Base-by-base conservation (phyloP, 768 basidiomycete species). In the Mycena epipterygia region DNA sequence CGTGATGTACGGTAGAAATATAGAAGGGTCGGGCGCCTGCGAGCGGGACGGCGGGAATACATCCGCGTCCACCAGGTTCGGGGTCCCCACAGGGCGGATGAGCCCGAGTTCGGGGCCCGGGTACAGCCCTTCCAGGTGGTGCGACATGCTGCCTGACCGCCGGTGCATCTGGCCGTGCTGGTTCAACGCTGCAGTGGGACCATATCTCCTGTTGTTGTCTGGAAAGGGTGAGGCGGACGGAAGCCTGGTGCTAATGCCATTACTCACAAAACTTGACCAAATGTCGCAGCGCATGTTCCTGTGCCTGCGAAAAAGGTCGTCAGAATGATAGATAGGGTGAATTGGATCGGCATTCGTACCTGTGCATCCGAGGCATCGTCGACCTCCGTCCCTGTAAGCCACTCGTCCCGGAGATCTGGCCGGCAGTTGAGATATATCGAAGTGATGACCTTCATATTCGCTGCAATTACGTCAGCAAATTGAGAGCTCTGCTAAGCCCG, bases 361-460 rank as follows among this genome's bases (percentile, higher is more conserved):
- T 95, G 90, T 33, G 97, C 96, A 76, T 97, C 97, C n/a, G 91
- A 85, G 60, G 92, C 93, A 72, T 95, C 94, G 72, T 99, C 97
- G 13, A 95, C 91, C 79, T 99, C 97, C 17, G 91, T 91, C 0
- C 95, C 95, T 16, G 96, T 93, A 46, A 99, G 86, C 98, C 98
- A 99, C 77, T 99, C 98, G 80, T 99, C 98, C 23, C 97, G 89
- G 46, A 99, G 87, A 78, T 99, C 97, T 11, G 98, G 98, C 61
- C 98, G 89, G 78, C 97, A 98, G 77, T 98, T 98, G 67, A 99
- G 85, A 80, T 99, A 99, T 73, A 99, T 98, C 21, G 97, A 91
- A 12, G 98, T 99, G 75, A 99, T 99, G 64, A 99, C 95, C 82
- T 99, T 99, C 98, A 99, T 99, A 80, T 99, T 99, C 25, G 95